phyloP scores from a whole-genome alignment of 73 alveolate species.

The Blepharisma stoltei region DNA sequence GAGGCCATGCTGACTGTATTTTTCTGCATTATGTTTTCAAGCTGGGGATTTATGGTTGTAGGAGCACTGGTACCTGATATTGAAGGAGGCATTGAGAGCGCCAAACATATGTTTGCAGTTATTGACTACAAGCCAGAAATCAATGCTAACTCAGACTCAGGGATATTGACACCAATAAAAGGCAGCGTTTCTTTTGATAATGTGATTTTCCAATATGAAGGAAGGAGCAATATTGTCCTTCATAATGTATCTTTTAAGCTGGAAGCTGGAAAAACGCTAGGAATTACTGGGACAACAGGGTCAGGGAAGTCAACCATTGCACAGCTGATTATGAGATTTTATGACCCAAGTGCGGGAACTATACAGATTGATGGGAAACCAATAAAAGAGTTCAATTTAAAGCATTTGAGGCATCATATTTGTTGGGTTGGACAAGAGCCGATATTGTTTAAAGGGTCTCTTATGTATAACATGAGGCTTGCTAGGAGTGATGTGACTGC shows the following conservation, averaged over 20 bases:
- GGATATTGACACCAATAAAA: slow-evolving; percentile 28
- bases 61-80: slow-evolving; percentile 52
- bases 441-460: slow-evolving; percentile 84
- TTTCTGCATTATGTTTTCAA: slow-evolving; percentile 9
- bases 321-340: slow-evolving; percentile 90
- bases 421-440: slow-evolving; percentile 87
- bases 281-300: slow-evolving; percentile 71
- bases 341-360: slow-evolving; percentile 87
- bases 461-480: slow-evolving; percentile 68
- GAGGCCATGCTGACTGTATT: not conserved
- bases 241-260: slow-evolving; percentile 42
- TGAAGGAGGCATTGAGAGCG: slow-evolving; percentile 53
- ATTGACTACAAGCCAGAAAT: slow-evolving; percentile 35
- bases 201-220: slow-evolving; percentile 75
- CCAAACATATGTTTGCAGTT: slow-evolving; percentile 39
- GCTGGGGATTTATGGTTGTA: slow-evolving; percentile 15
- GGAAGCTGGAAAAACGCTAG: slow-evolving; percentile 47
- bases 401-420: slow-evolving; percentile 31
- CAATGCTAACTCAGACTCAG: not conserved
- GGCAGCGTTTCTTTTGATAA: slow-evolving; percentile 65
- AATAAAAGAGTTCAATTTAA: slow-evolving; percentile 49
- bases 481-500: slow-evolving; percentile 67
- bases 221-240: slow-evolving; percentile 52
- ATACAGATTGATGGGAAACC: slow-evolving; percentile 62
- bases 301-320: slow-evolving; percentile 85